Percentiles rank a stretch among this genome's conserved stretches.
Conservation (phyloP, 176 grass and related monocot species). For the Oryza nivara region DNA sequence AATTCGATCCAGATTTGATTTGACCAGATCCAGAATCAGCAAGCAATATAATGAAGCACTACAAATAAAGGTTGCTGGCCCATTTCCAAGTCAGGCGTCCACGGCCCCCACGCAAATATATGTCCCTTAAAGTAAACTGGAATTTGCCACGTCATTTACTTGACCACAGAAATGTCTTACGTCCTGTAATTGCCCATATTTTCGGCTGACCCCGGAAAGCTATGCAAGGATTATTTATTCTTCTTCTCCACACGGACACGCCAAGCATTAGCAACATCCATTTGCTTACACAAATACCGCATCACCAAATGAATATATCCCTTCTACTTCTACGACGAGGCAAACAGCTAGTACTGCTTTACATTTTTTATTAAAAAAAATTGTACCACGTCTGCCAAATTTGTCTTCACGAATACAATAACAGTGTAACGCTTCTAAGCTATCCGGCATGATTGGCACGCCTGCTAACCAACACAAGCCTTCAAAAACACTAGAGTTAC, state of each 20-base stretch:
- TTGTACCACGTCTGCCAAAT: neutral
- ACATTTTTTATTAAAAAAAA: neutral
- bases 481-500: neutral
- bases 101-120: neutral
- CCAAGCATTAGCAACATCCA: neutral
- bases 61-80: neutral
- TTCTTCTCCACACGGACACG: slow-evolving; percentile 20
- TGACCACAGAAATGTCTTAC: neutral
- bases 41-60: neutral
- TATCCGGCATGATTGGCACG: slow-evolving; percentile 20
- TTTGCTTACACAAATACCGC: too few species aligned
- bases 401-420: neutral
- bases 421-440: neutral
- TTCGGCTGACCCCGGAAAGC: neutral
- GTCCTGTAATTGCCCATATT: neutral
- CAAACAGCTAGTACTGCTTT: neutral
- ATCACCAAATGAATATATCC: too few species aligned
- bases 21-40: neutral
- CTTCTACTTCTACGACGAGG: neutral
- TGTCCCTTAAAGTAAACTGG: neutral
- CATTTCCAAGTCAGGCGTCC: slow-evolving; percentile 27
- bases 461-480: neutral
- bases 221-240: neutral
- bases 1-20: neutral
- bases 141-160: slow-evolving; percentile 27